phyloP scores from a whole-genome alignment of 2,329 filamentous ascomycete genomes.

The Fusarium begoniae region DNA sequence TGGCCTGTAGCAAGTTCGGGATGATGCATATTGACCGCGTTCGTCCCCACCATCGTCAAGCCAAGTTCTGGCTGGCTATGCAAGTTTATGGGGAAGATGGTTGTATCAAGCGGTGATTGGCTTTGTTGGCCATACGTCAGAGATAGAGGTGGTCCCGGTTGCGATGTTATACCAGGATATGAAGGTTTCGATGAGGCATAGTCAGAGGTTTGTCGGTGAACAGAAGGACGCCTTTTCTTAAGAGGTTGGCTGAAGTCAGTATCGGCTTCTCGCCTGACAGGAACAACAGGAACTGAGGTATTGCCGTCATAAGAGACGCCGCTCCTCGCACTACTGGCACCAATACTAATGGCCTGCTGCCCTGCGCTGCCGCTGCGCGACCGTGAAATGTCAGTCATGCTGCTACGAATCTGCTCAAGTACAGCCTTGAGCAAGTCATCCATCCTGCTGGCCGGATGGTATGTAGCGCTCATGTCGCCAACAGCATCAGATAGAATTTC shows the following conservation, averaged over 20 bases:
- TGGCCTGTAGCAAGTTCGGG: conserved; percentile 18
- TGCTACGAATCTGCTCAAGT: conserved; percentile 56
- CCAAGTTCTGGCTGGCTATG: conserved; percentile 37
- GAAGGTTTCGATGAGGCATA: conserved; percentile 44
- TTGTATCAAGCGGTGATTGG: conserved; percentile 37
- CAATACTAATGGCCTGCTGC: not conserved
- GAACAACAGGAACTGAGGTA: conserved; percentile 38
- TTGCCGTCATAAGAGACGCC: conserved; percentile 29
- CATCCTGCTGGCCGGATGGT: conserved; percentile 64
- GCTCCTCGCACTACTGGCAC: conserved; percentile 2
- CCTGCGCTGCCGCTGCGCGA: conserved; percentile 35
- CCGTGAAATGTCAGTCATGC: conserved; percentile 37
- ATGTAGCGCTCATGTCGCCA: conserved; percentile 61
- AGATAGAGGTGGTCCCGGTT: conserved; percentile 30
- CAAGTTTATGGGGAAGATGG: conserved; percentile 42
- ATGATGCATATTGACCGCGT: conserved; percentile 42
- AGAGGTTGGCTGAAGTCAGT: conserved; percentile 34
- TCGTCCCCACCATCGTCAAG: conserved; percentile 43
- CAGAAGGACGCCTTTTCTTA: conserved; percentile 45
- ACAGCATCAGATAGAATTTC: conserved; percentile 62
- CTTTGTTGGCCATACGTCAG: conserved; percentile 25
- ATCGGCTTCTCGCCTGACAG: conserved; percentile 46
- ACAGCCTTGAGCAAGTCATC: conserved; percentile 61
- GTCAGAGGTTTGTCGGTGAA: conserved; percentile 45
- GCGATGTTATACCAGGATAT: conserved; percentile 35